A percentile compares a stretch with the other conserved stretches of the same genome.
These are phyloP conservation scores for Filosporella fistucella DNA, from an alignment of 495 filamentous ascomycete species.

Conservation along the genomic window DNA sequence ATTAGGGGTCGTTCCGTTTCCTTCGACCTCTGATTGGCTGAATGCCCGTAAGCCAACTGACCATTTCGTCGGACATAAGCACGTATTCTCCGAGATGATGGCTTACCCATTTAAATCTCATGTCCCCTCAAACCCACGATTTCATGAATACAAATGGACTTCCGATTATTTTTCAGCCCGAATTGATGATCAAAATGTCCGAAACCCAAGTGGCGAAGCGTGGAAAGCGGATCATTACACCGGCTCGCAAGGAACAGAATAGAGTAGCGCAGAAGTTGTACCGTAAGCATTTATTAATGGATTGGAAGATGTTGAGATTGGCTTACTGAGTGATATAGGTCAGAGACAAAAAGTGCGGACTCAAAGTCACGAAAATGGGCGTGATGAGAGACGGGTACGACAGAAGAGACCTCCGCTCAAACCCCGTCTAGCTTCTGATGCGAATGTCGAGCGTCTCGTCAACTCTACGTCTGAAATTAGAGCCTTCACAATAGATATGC, in stretches of 20 bases:
- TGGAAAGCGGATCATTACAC: slow-evolving; percentile 34
- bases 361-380: not conserved
- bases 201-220: slow-evolving; percentile 1
- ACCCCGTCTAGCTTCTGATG: not conserved
- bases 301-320: not conserved
- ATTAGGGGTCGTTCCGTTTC: no score
- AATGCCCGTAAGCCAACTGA: not conserved
- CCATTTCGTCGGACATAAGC: not conserved
- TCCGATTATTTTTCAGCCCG: not conserved
- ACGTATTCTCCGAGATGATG: not conserved
- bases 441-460: not conserved
- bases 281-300: slow-evolving; percentile 28
- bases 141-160: not conserved
- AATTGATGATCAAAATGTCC: not conserved
- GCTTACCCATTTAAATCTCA: not conserved
- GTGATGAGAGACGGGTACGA: not conserved
- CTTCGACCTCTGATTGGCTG: slow-evolving; percentile 3
- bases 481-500: not conserved
- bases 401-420: not conserved
- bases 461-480: not conserved
- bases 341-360: slow-evolving; percentile 5
- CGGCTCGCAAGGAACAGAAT: slow-evolving; percentile 38
- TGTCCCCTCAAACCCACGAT: not conserved
- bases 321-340: not conserved
- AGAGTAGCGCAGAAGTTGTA: slow-evolving; percentile 35